Conservation (phyloP, 768 basidiomycete species). For the Tephrocybe rancida region DNA sequence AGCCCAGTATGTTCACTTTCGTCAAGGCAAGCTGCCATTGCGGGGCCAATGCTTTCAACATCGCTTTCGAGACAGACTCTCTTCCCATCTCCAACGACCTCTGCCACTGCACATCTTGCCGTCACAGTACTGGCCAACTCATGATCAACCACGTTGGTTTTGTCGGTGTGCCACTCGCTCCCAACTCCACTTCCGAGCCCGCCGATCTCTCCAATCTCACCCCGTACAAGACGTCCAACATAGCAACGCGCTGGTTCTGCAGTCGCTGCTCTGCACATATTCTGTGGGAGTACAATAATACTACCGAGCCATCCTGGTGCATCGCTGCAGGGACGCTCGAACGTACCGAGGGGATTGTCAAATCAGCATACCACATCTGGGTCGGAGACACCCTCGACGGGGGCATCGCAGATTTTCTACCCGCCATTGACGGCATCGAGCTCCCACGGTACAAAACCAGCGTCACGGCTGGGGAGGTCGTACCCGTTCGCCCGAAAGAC, state of each 20-base stretch:
- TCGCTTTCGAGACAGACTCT: constrained; percentile 20
- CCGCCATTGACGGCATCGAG: constrained; percentile 9
- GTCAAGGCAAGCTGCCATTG: constrained; percentile 30
- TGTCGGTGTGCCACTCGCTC: constrained; percentile 12
- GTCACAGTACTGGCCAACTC: constrained; percentile 29
- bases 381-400: constrained; percentile 21
- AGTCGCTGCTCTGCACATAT: constrained; percentile 19
- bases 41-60: constrained; percentile 20
- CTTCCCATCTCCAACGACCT: constrained; percentile 22
- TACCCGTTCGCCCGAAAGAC: constrained; percentile 15
- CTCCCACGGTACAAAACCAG: constrained; percentile 6
- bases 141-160: constrained; percentile 17
- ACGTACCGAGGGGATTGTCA: constrained; percentile 13
- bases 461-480: neutral
- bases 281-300: constrained; percentile 12
- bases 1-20: constrained; percentile 23
- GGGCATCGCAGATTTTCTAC: constrained; percentile 18
- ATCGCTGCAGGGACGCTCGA: constrained; percentile 16
- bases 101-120: constrained; percentile 32
- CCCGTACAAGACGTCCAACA: constrained; percentile 13
- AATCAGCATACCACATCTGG: constrained; percentile 13
- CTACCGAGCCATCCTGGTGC: constrained; percentile 11
- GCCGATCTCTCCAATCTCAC: constrained; percentile 17
- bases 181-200: constrained; percentile 4
- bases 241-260: constrained; percentile 20